Evolutionary conservation across 2,329 filamentous ascomycete genomes (phyloP), one percentile per base, ranked within the genome.

Genomic region (Triangularia setosa): DNA sequence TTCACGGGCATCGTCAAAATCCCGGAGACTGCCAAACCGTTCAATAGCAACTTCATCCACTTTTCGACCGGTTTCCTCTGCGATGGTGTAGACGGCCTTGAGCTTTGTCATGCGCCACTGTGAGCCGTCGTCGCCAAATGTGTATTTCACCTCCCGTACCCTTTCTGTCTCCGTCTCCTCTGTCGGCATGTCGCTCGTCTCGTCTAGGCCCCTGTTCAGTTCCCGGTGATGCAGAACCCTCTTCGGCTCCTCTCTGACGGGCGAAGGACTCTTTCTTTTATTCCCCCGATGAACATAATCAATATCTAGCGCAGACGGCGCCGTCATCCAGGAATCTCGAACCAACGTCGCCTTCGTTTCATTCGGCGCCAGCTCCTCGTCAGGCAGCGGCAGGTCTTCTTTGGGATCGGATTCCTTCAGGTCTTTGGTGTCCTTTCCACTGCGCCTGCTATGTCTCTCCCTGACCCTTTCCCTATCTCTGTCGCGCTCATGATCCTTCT

Each of bases 61-160:
- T 0, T 85, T 72, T n/a, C 83, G 83, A 0, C 88, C 88, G 0
- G 81, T 88, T 71, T 95, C 89, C 69, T 96, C 84, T 0, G 93
- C 92, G 61, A 89, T 84, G 25, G 86, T 85, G 75, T 96, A 97
- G 1, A 97, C 91, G 11, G 88, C 90, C 69, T 90, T 93, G 30
- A 99, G 85, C 76, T 93, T 97, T 5, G 90, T 96, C 93, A 99
- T 97, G 58, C 96, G 89, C 95, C 96, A 99, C 71, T 92, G 87
- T 14, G 93, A 94, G 0, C 95, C 94, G 6, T 86, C 79, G 75
- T 99, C 95, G 18, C 96, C 95, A 76, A 99, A 96, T 0, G 80
- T 91, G 74, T 98, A 99, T 64, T 86, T 81, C 8, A 96, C 86
- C 63, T 90, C 84, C 61, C 87, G 81, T 54, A 86, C 78, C 0